These are phyloP conservation scores for Dinochytrium kinnereticum DNA, from an alignment of 371 early-diverging fungal species.

Conservation along the genomic window DNA sequence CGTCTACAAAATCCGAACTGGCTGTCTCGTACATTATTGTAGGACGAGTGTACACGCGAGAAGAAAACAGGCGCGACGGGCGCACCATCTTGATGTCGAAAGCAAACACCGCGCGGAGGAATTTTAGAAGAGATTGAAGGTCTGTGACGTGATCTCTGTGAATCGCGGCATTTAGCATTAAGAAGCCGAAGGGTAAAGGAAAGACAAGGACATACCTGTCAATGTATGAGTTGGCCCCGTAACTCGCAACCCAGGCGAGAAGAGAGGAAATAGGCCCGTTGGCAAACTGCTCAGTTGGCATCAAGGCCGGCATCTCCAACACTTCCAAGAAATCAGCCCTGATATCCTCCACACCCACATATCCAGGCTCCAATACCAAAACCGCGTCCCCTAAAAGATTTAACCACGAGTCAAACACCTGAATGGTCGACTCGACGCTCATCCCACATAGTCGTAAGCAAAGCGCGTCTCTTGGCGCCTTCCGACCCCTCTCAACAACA, in stretches of 20 bases:
- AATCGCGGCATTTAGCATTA: background rate
- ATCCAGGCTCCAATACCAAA: background rate
- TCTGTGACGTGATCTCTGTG: background rate
- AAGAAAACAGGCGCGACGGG: background rate
- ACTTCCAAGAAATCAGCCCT: background rate
- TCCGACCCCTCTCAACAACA: slow-evolving; percentile 12
- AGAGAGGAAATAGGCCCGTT: background rate
- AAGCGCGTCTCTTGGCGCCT: background rate
- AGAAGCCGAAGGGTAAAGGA: background rate
- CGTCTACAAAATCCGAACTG: background rate
- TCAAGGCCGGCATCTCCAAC: slow-evolving; percentile 3
- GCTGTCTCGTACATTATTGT: background rate
- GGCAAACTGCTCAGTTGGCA: background rate
- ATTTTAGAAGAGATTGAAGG: background rate
- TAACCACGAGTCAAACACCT: background rate
- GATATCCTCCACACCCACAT: background rate
- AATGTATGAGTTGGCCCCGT: background rate
- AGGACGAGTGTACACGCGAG: background rate
- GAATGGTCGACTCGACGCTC: background rate
- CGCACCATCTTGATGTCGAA: slow-evolving; percentile 15
- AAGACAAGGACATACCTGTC: background rate
- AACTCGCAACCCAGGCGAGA: background rate
- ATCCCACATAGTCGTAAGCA: background rate
- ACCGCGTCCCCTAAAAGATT: background rate
- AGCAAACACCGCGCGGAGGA: background rate